Evolutionary conservation across 2,329 filamentous ascomycete genomes (phyloP), one percentile per base, ranked within the genome.

Genomic region (Aureobasidium vineae): DNA sequence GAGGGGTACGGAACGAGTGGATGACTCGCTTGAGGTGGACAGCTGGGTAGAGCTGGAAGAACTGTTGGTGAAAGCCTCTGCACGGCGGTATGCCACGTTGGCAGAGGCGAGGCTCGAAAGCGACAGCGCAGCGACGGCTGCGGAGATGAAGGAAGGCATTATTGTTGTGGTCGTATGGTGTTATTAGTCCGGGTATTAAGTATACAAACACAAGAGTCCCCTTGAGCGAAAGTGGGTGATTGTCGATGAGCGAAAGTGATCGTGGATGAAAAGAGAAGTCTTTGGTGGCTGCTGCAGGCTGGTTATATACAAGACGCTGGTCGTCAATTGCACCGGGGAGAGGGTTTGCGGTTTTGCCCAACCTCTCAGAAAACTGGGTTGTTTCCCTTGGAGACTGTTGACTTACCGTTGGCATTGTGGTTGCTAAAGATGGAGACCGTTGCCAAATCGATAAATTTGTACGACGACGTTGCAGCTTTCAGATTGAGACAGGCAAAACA

Each of bases 371-470:
- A 33, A 41, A 53, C 16, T 38, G 26, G 33, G 45, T 31, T 41
- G 36, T 54, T 54, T 26, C 10, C 49, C 61, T 38, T 64, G 61
- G 49, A 64, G 45, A 54, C 61, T 26, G 61, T 64, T 64, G 61
- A 64, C 49, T 53, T 54, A 45, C 61, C 61, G 61, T 64, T 64
- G 61, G 21, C 38, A 15, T 15, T 28, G 16, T 40, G 47, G 49
- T 33, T 53, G 47, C 49, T 53, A 64, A 54, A 54, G 61, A 53
- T 53, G 49, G 61, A 64, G 36, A 64, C 47, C 61, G 61, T 64
- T 64, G 61, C 61, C 61, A 64, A 64, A 64, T 64, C 61, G 61
- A 64, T 64, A 64, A 64, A 64, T 54, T 36, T 64, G 36, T 43
- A 26, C 26, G n/a, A 23, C n/a, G 26, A 33, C 61, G 61, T 64